phyloP scores from a whole-genome alignment of 1,284 basidiomycete genomes.

The Melampsora americana region DNA sequence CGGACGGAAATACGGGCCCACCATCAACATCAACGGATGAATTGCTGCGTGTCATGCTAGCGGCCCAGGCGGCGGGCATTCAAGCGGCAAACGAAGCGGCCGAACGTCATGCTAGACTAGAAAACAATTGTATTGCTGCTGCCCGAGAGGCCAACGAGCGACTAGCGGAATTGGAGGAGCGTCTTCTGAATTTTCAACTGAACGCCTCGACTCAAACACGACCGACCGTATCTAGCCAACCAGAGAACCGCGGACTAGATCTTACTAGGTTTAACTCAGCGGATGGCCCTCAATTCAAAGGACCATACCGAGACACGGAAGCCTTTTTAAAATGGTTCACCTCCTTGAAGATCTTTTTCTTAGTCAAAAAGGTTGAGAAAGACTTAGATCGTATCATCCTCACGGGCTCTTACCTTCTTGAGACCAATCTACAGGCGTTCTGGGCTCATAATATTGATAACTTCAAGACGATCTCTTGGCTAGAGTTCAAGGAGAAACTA shows the following conservation, averaged over 20 bases:
- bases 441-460: background rate
- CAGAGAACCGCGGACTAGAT: background rate
- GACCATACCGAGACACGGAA: background rate
- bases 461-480: background rate
- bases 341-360: no score
- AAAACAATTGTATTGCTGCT: no score
- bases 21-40: background rate
- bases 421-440: slow-evolving; percentile 11
- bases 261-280: background rate
- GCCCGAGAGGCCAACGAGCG: background rate
- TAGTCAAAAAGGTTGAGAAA: no score
- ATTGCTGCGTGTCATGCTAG: background rate
- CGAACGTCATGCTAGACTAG: background rate
- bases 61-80: background rate
- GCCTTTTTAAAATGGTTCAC: no score
- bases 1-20: no score
- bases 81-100: background rate
- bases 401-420: background rate
- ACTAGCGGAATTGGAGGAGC: background rate
- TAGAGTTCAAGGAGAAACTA: background rate
- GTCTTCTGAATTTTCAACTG: background rate
- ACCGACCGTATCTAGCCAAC: background rate
- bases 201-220: background rate
- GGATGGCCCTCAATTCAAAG: background rate
- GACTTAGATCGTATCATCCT: no score